Base-by-base conservation (phyloP, 2,329 filamentous ascomycete genomes). In the Clonostachys byssicola region DNA sequence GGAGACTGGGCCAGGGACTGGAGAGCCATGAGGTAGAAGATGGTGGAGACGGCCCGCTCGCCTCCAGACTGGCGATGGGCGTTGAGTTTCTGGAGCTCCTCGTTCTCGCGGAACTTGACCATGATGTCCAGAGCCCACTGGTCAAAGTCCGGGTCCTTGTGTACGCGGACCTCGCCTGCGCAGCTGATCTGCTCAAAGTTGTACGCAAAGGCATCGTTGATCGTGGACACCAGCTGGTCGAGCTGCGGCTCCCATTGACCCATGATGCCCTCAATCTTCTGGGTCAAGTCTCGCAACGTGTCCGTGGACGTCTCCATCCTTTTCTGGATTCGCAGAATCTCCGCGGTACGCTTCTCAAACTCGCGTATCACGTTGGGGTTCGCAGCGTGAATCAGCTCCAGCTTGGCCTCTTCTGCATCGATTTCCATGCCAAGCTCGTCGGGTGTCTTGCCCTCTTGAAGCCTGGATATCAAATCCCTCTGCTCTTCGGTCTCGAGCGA, bases 21-120 rank as follows among this genome's bases (percentile, higher is more conserved):
- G 23, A 99, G 80, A 6, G 94, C 90, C 92, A 99, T 97, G 48
- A 99, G 89, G 71, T 95, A 99, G 77, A 97, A 99, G 61, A 97
- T 95, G 13, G 94, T 99, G 18, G 90, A 95, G 18, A 99, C 92
- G 20, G 94, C 90, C 50, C 94, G 87, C 71, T 99, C 94, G 53
- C 94, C 94, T 58, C 94, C 94, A 2, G 92, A 97, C 66, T 99
- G 94, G 6, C 94, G 89, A 64, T 97, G 92, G 41, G 89, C 86
- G 58, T 95, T 88, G 20, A 99, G 84, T 33, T 92, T 75, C 51
- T 92, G 89, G 5, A 97, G 82, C 4, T 80, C 81, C 64, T 97
- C 94, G 61, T 85, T 82, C 60, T 92, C 86, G 46, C 92, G 86
- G 72, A 99, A 99, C 62, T 92, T 95, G 63, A 99, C 94, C 65